A percentile compares a stretch with the other conserved stretches of the same genome.
Evolutionary conservation across 768 basidiomycete genomes (phyloP).

Genomic region (Gautieria morchelliformis): DNA sequence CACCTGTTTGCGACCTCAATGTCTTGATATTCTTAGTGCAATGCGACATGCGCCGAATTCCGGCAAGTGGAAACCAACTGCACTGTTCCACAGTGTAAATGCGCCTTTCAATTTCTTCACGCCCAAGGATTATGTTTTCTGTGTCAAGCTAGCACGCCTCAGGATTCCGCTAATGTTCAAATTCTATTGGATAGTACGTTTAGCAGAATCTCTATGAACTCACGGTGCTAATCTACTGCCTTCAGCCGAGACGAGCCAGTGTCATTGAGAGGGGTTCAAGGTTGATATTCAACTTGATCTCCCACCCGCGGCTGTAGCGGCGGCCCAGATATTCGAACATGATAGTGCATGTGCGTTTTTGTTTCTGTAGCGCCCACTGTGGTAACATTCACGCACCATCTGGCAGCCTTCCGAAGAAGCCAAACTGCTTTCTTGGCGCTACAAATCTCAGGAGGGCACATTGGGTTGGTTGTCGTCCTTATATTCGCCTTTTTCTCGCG

Average conservation of each 20-base stretch:
- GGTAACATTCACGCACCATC: neutral
- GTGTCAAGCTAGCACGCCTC: neutral
- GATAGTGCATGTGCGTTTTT: neutral
- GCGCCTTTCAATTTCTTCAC: neutral
- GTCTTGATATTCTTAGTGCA: neutral
- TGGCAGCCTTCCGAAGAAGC: neutral
- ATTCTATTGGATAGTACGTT: neutral
- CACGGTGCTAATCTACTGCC: neutral
- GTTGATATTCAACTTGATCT: conserved; percentile 1
- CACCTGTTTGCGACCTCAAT: neutral
- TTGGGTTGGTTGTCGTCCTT: conserved; percentile 41
- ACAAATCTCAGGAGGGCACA: conserved; percentile 42
- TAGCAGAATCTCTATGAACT: neutral
- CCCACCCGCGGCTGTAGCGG: neutral
- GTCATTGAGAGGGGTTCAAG: neutral
- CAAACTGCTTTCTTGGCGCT: conserved; percentile 34
- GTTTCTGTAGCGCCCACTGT: neutral
- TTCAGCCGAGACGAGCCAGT: neutral
- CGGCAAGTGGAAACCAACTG: neutral
- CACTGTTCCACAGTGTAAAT: neutral
- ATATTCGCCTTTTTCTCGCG: conserved; percentile 35
- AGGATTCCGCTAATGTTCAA: neutral
- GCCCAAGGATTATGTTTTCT: neutral
- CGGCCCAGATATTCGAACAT: neutral
- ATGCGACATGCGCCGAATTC: neutral